A percentile compares a stretch with the other conserved stretches of the same genome.
Conservation (phyloP, 345 rosid species). For the Ailanthus altissimus region DNA sequence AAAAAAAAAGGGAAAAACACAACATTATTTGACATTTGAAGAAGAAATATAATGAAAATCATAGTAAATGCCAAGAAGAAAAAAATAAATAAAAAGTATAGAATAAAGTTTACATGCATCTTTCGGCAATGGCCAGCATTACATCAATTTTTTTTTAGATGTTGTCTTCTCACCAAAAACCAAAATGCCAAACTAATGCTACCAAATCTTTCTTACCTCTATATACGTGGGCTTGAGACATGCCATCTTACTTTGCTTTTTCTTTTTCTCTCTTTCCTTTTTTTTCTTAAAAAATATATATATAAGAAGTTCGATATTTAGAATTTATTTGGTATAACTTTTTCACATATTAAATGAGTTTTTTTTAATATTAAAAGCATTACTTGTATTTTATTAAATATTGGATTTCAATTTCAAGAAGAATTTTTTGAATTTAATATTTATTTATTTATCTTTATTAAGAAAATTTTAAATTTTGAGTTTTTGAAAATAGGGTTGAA, state of each 20-base stretch:
- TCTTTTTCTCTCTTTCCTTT: not conserved
- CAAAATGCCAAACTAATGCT: conserved; percentile 30
- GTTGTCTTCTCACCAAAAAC: conserved; percentile 60
- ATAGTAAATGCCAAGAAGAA: conserved; percentile 26
- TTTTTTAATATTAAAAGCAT: too few relatives aligned
- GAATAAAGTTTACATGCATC: conserved; percentile 1
- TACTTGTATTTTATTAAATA: too few relatives aligned
- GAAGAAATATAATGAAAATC: not conserved
- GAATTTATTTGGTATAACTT: too few relatives aligned
- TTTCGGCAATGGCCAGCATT: conserved; percentile 34
- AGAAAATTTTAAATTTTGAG: too few relatives aligned
- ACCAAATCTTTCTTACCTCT: conserved; percentile 38
- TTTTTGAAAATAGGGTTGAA: too few relatives aligned
- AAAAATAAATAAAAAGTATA: not conserved
- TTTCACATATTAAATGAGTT: too few relatives aligned
- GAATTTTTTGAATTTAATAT: too few relatives aligned
- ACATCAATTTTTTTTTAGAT: conserved; percentile 23
- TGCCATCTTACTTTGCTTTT: conserved; percentile 26
- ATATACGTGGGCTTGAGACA: conserved; percentile 11
- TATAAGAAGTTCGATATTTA: too few relatives aligned
- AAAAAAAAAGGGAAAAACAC: too few relatives aligned
- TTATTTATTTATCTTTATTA: too few relatives aligned
- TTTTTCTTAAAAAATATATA: not conserved
- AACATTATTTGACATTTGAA: not conserved
- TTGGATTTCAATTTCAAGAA: too few relatives aligned